These are phyloP conservation scores for Monosporascus sp. DNA, from an alignment of 2,329 filamentous ascomycete species.

Conservation along the genomic window DNA sequence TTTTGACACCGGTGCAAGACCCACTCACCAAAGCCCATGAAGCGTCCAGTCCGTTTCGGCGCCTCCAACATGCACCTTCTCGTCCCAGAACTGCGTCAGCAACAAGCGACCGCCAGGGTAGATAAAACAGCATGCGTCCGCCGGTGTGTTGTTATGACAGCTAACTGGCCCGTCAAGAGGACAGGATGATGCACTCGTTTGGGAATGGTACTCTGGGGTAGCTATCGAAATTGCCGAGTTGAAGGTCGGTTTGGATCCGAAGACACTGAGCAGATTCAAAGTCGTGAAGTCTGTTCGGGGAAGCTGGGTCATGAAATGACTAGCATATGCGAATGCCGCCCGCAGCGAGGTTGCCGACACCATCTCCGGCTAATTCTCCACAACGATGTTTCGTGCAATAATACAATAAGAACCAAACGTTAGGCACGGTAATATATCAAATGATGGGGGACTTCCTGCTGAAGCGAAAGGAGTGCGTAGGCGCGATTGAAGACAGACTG, in stretches of 20 bases:
- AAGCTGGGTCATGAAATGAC: conserved; percentile 28
- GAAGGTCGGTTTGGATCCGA: background rate
- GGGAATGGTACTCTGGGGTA: conserved; percentile 30
- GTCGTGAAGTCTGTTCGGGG: conserved; percentile 19
- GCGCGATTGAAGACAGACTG: too few species aligned
- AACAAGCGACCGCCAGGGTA: conserved; percentile 36
- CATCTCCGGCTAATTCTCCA: conserved; percentile 7
- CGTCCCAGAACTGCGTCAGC: conserved; percentile 41
- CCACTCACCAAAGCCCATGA: conserved; percentile 37
- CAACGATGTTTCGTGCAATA: too few species aligned
- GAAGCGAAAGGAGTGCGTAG: too few species aligned
- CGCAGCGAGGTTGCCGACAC: conserved; percentile 25
- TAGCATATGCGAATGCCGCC: conserved; percentile 27
- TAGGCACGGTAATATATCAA: too few species aligned
- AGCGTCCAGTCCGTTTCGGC: conserved; percentile 39
- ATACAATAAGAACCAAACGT: too few species aligned
- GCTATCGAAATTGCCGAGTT: conserved; percentile 1
- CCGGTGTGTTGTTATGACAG: conserved; percentile 33
- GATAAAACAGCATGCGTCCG: conserved; percentile 38
- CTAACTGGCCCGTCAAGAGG: conserved; percentile 36
- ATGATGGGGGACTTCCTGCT: too few species aligned
- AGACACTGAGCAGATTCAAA: conserved; percentile 15
- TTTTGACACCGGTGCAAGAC: background rate
- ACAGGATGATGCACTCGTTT: conserved; percentile 32
- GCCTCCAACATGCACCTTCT: conserved; percentile 33